A percentile compares a stretch with the other conserved stretches of the same genome.
Conservation (phyloP, 169 alveolate species). For the Toxoplasma gondii region DNA sequence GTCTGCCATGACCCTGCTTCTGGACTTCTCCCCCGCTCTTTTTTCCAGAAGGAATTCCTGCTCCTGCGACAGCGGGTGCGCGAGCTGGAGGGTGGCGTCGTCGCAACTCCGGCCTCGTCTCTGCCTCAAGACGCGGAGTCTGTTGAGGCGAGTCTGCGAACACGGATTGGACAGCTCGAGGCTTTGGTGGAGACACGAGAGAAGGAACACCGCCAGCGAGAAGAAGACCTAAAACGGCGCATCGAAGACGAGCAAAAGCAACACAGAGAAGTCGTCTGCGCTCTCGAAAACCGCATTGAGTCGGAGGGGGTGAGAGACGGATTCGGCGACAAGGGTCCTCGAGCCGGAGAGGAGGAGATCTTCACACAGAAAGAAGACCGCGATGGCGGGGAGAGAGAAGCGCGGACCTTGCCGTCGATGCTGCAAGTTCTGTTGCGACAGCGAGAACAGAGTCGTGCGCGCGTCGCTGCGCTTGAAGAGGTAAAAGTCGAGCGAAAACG, state of each 20-base stretch:
- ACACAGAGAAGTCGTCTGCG: neutral
- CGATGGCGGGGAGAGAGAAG: neutral
- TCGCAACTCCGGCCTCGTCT: neutral
- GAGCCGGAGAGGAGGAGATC: neutral
- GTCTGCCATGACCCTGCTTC: no score
- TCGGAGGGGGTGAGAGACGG: no score
- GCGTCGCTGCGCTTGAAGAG: neutral
- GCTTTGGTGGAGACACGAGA: neutral
- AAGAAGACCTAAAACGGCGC: neutral
- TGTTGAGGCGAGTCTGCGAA: neutral
- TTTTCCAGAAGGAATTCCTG: no score
- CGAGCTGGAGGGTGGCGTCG: no score
- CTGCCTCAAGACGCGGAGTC: neutral
- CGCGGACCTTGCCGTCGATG: neutral
- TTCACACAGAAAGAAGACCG: neutral
- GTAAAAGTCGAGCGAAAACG: neutral
- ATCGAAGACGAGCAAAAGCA: neutral
- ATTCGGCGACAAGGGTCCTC: neutral
- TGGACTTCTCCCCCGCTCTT: no score
- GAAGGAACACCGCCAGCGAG: neutral
- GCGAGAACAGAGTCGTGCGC: neutral
- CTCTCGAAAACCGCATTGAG: neutral
- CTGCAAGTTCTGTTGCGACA: neutral
- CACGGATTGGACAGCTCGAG: neutral
- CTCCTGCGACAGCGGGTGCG: no score